Percentiles rank a stretch among this genome's conserved stretches.
These are phyloP conservation scores for Fraxinus sp. DNA, from an alignment of 305 asterid genomes.

Conservation along the genomic window DNA sequence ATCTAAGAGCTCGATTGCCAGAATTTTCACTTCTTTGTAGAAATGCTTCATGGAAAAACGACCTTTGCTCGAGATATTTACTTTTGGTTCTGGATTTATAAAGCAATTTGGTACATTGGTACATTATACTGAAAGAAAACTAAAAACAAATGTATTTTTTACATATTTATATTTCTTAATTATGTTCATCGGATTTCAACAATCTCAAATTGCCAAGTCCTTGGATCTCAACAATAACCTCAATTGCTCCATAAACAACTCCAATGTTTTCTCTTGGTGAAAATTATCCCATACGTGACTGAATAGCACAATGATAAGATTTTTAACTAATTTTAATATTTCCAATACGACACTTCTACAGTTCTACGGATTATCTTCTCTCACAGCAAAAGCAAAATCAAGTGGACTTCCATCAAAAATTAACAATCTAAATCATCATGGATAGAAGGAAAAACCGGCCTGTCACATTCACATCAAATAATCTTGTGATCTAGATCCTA, in stretches of 20 bases:
- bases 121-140: background rate
- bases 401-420: background rate
- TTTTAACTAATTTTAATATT: background rate
- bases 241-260: background rate
- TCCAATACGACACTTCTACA: background rate
- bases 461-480: conserved; percentile 34
- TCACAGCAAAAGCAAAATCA: background rate
- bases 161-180: background rate
- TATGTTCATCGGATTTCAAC: background rate
- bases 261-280: background rate
- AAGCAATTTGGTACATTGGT: background rate
- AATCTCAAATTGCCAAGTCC: background rate
- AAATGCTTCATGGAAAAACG: background rate
- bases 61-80: background rate
- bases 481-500: conserved; percentile 17
- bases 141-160: background rate
- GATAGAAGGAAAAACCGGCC: background rate
- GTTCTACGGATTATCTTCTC: background rate
- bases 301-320: background rate
- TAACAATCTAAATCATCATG: conserved; percentile 20
- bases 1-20: background rate
- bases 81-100: background rate
- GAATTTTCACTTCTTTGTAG: background rate
- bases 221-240: background rate
- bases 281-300: background rate